Conservation (phyloP, 108 stramenopile genomes). For the Skeletonema menzelii region DNA sequence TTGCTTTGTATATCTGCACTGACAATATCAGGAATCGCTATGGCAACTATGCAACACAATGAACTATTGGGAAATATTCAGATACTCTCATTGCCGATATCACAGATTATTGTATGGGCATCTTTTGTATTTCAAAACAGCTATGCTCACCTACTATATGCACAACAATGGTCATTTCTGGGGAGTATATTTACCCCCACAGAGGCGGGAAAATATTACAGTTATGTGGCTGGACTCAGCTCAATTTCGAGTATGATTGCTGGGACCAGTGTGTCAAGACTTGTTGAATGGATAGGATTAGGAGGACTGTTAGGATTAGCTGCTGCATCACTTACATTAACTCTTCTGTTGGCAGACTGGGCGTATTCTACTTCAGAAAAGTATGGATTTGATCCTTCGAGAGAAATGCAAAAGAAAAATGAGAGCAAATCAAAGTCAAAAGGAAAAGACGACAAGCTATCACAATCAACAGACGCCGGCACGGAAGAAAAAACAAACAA, state of each 20-base stretch:
- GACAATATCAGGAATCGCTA: slow-evolving; percentile 33
- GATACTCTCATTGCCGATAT: slow-evolving; percentile 28
- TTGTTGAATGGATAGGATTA: slow-evolving; percentile 53
- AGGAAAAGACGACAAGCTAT: not conserved
- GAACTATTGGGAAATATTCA: slow-evolving; percentile 15
- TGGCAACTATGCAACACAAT: slow-evolving; percentile 33
- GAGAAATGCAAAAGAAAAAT: slow-evolving; percentile 27
- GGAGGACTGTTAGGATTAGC: slow-evolving; percentile 63
- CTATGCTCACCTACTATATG: slow-evolving; percentile 77
- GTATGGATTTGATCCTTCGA: slow-evolving; percentile 66
- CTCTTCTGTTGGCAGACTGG: slow-evolving; percentile 48
- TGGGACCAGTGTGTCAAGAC: slow-evolving; percentile 56
- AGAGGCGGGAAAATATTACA: slow-evolving; percentile 76
- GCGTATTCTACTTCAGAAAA: slow-evolving; percentile 70
- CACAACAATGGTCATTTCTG: slow-evolving; percentile 87
- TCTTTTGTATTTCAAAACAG: slow-evolving; percentile 81
- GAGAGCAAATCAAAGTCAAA: slow-evolving; percentile 13
- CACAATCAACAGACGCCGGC: slow-evolving; percentile 1
- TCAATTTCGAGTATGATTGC: slow-evolving; percentile 66
- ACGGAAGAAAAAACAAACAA: slow-evolving; percentile 6
- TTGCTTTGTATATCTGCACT: slow-evolving; percentile 52
- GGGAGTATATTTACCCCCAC: slow-evolving; percentile 70
- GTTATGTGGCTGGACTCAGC: slow-evolving; percentile 78
- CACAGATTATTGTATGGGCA: slow-evolving; percentile 57
- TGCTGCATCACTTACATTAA: slow-evolving; percentile 55